Conservation (phyloP, 2,329 filamentous ascomycete genomes). For the Colletotrichum sp. region DNA sequence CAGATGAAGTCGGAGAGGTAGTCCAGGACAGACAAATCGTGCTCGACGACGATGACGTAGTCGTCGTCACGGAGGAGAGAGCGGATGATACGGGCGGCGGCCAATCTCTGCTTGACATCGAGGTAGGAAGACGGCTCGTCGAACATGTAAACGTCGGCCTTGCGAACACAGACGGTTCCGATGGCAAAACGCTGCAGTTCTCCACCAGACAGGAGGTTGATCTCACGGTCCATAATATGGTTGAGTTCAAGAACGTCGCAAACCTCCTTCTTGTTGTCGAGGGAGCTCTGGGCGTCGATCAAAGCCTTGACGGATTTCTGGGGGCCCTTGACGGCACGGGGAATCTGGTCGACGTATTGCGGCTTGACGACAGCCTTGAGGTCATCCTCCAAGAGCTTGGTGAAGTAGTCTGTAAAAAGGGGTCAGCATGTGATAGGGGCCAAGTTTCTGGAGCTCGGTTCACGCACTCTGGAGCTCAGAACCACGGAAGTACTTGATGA, state of each 20-base stretch:
- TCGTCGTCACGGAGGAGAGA: slow-evolving; percentile 86
- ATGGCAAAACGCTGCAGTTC: slow-evolving; percentile 98
- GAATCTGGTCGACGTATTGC: slow-evolving; percentile 98
- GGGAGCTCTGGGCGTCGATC: slow-evolving; percentile 75
- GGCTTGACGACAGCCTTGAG: slow-evolving; percentile 98
- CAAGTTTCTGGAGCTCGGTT: not conserved
- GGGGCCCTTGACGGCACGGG: slow-evolving; percentile 83
- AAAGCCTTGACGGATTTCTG: slow-evolving; percentile 81
- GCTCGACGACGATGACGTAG: slow-evolving; percentile 98
- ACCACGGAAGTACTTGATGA: slow-evolving; percentile 96
- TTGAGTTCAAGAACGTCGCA: slow-evolving; percentile 84
- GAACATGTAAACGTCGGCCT: slow-evolving; percentile 99
- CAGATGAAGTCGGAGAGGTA: slow-evolving; percentile 99
- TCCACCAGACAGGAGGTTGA: slow-evolving; percentile 90
- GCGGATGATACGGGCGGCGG: slow-evolving; percentile 89
- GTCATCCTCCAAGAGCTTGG: slow-evolving; percentile 95
- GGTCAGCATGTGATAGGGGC: not conserved
- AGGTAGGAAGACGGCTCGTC: slow-evolving; percentile 99
- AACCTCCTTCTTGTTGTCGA: slow-evolving; percentile 83
- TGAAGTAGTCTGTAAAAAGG: slow-evolving; percentile 79
- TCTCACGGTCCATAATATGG: slow-evolving; percentile 91
- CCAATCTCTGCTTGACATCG: slow-evolving; percentile 98
- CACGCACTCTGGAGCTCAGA: slow-evolving; percentile 92
- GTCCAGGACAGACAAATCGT: slow-evolving; percentile 97
- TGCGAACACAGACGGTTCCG: slow-evolving; percentile 91